Base-by-base conservation (phyloP, 2,329 filamentous ascomycete species). In the Aplosporella prunicola region DNA sequence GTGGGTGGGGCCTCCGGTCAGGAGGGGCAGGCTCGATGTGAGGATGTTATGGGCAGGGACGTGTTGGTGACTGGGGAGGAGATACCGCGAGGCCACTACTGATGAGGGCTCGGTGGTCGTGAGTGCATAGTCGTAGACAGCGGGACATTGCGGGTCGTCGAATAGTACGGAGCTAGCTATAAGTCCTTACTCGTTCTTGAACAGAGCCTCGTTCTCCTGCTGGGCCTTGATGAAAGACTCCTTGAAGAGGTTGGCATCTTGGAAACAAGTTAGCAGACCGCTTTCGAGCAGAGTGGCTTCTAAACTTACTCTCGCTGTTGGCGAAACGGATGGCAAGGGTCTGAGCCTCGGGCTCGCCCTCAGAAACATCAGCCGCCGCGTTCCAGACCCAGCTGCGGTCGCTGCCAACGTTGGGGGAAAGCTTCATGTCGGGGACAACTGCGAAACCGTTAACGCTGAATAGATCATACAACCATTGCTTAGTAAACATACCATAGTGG, bases 311-410 rank as follows among this genome's bases (percentile, higher is more conserved):
- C 61, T 98, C 91, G 51, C 84, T 81, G 74, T 96, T 98, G 68
- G 82, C 89, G 57, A 98, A 95, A 51, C 91, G 87, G 55, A 98
- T 96, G 48, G 91, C 91, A 55, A 98, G 75, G 39, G 91, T 98
- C 57, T 87, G 81, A 39, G 88, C 86, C 74, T 98, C 91, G 46
- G 91, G 83, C 71, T 95, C 89, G 45, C 91, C 91, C 74, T 98
- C 91, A 58, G 86, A 94, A 52, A 96, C 89, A 72, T 98, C 91
- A 49, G 91, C 91, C 41, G 88, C 82, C 43, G 88, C 89, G 58
- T 94, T 96, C 91, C 91, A 98, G 50, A 98, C 91, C 91, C 91
- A 98, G 70, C 83, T 93, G 63, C 91, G 83, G 72, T 98, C 91
- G 56, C 85, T 93, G 56, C 91, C 91, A 50, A 96, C 88, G 63